These are phyloP conservation scores for Hymenoscyphus albidus DNA, from an alignment of 2,329 filamentous ascomycete species.

Conservation along the genomic window DNA sequence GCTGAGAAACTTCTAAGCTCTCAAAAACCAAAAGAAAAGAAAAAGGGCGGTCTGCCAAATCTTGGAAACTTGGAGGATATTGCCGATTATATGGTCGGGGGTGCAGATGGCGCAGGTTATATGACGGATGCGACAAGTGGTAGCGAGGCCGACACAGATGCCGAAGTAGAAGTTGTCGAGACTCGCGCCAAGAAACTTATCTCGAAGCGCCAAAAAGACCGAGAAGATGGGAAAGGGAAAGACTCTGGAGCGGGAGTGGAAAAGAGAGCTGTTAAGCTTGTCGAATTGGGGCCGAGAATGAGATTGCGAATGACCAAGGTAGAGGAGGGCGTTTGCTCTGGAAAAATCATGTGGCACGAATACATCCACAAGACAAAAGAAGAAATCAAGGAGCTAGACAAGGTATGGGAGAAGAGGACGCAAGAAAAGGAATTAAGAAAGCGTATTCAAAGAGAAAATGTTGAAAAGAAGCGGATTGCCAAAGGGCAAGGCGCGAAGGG, in stretches of 20 bases:
- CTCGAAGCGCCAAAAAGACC: constrained; percentile 42
- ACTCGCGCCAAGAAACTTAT: constrained; percentile 60
- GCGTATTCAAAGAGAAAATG: constrained; percentile 81
- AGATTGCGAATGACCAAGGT: constrained; percentile 88
- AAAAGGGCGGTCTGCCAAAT: constrained; percentile 78
- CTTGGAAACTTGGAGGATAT: constrained; percentile 89
- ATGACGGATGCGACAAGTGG: constrained; percentile 82
- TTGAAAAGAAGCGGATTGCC: constrained; percentile 75
- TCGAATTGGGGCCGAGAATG: constrained; percentile 90
- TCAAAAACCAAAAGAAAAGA: constrained; percentile 54
- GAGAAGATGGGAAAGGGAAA: constrained; percentile 45
- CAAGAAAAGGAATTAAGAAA: constrained; percentile 79
- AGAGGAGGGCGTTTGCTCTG: constrained; percentile 85
- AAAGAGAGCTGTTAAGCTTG: constrained; percentile 82
- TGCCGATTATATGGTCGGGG: constrained; percentile 88
- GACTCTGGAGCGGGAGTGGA: constrained; percentile 44
- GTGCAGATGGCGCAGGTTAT: constrained; percentile 73
- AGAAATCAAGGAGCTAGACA: constrained; percentile 75
- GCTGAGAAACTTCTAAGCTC: constrained; percentile 68
- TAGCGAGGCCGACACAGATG: constrained; percentile 89
- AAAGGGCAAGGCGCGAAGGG: constrained; percentile 43
- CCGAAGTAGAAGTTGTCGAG: constrained; percentile 83
- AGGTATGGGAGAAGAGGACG: constrained; percentile 72
- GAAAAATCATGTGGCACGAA: constrained; percentile 97
- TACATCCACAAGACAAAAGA: constrained; percentile 79